phyloP scores from a whole-genome alignment of 768 basidiomycete genomes.

The Pholiota molesta region DNA sequence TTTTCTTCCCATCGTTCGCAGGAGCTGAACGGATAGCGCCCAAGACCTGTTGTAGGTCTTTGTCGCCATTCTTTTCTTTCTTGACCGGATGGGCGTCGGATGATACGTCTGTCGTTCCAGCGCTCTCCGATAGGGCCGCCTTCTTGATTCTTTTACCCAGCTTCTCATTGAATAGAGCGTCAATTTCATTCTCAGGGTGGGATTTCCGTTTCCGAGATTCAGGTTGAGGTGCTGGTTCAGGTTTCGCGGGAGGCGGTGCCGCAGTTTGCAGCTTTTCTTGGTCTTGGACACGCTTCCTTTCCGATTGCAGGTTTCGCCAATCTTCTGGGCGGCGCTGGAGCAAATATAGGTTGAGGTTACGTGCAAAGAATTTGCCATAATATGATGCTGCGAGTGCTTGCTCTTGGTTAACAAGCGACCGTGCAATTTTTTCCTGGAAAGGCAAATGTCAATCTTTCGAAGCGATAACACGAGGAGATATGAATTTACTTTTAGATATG shows the following conservation, averaged over 20 bases:
- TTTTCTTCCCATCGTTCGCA: conserved; percentile 43
- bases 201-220: conserved; percentile 43
- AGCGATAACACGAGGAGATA: neutral
- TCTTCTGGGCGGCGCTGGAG: conserved; percentile 79
- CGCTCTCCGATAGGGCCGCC: conserved; percentile 39
- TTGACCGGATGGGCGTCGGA: conserved; percentile 12
- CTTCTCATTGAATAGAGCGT: conserved; percentile 63
- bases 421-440: conserved; percentile 87
- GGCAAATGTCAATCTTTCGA: conserved; percentile 9
- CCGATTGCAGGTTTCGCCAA: conserved; percentile 78
- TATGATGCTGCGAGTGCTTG: conserved; percentile 72
- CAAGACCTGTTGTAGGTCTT: conserved; percentile 50
- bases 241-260: conserved; percentile 6
- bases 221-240: neutral
- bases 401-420: conserved; percentile 74
- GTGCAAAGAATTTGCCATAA: conserved; percentile 87
- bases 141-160: conserved; percentile 65
- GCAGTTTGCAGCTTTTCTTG: conserved; percentile 11
- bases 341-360: conserved; percentile 77
- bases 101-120: conserved; percentile 1
- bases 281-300: conserved; percentile 32
- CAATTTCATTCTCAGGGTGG: conserved; percentile 68
- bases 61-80: conserved; percentile 29
- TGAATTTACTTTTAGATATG: conserved; percentile 78
- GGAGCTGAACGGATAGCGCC: conserved; percentile 65